Base-by-base conservation (phyloP, 306 rosid species). In the Cyclanthera cordifolia region DNA sequence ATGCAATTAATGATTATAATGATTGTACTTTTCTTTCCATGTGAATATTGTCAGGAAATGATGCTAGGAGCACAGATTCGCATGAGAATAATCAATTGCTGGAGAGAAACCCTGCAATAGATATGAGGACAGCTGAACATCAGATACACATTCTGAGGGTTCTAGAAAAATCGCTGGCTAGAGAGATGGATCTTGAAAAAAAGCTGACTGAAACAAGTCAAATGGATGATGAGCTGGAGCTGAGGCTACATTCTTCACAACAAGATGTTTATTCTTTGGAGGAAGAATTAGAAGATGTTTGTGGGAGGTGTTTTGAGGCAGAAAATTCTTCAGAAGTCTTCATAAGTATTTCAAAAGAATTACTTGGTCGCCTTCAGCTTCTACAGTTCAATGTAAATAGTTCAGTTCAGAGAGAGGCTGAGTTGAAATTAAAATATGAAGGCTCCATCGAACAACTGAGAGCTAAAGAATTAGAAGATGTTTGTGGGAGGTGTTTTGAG, bases 121-220 rank as follows among this genome's bases (percentile, higher is more conserved):
- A 88, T 16, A 76, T 86, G 85, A 89, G 82, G 66, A 86, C 94
- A 45, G 75, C 72, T 69, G 95, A 79, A 72, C 89, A 85, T 68
- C 91, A 83, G 77, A 88, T 84, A 59, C 70, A 78, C 74, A 77
- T 91, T 69, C 79, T 91, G 73, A 86, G 88, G 82, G 76, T 83
- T 88, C 84, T 88, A 17, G 96, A 91, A 79, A 88, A 83, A 73
- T 79, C 96, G 51, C 75, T 88, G 81, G 91, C 89, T 23, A 83
- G 82, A 74, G 97, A 88, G 70, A 79, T 91, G 72, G 96, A 91
- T 72, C 90, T 88, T 67, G 95, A 88, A 78, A 86, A 85, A 82
- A 85, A 73, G 69, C 19, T 85, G 47, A 53, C 77, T 16, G 86
- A 85, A 53, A 79, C 85, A 5, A 82, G 76, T 73, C 81, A 80